These are phyloP conservation scores for Ceratobasidium theobromae DNA, from an alignment of 1,284 basidiomycete genomes.

Conservation along the genomic window DNA sequence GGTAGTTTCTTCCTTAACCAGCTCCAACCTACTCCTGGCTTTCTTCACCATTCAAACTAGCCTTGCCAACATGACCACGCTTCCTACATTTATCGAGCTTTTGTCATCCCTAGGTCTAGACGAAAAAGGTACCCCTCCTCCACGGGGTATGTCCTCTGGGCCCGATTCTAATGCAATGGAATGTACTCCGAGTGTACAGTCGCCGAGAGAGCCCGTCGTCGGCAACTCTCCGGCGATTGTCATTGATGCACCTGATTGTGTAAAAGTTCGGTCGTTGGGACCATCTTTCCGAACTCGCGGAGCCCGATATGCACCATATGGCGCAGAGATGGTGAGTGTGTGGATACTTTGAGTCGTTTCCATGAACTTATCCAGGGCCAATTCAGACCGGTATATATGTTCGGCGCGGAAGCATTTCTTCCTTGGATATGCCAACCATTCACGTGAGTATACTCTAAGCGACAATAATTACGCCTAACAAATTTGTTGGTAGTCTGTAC, in stretches of 20 bases:
- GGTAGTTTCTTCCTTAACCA: conserved; percentile 18
- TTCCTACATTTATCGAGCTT: conserved; percentile 34
- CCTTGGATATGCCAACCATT: conserved; percentile 23
- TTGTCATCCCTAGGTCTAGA: conserved; percentile 31
- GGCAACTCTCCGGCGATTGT: conserved; percentile 23
- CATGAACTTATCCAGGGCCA: conserved; percentile 4
- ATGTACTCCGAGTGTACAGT: conserved; percentile 1
- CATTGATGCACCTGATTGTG: conserved; percentile 21
- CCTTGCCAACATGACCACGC: conserved; percentile 31
- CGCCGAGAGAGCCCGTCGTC: background rate
- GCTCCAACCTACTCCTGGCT: too few species aligned
- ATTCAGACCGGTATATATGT: conserved; percentile 20
- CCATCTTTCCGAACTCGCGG: conserved; percentile 16
- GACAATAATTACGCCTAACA: background rate
- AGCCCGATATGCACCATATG: conserved; percentile 23
- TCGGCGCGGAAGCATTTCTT: conserved; percentile 15
- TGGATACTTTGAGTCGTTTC: background rate
- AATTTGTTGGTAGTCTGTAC: conserved; percentile 10
- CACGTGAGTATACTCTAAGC: background rate
- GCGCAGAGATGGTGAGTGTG: conserved; percentile 22
- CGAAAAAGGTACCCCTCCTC: conserved; percentile 6
- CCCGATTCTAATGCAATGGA: conserved; percentile 1
- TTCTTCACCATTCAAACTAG: conserved; percentile 4
- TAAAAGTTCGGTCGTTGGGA: conserved; percentile 25
- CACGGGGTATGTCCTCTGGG: conserved; percentile 1